phyloP scores from a whole-genome alignment of 768 basidiomycete genomes.

The Aureoboletus auriporus region DNA sequence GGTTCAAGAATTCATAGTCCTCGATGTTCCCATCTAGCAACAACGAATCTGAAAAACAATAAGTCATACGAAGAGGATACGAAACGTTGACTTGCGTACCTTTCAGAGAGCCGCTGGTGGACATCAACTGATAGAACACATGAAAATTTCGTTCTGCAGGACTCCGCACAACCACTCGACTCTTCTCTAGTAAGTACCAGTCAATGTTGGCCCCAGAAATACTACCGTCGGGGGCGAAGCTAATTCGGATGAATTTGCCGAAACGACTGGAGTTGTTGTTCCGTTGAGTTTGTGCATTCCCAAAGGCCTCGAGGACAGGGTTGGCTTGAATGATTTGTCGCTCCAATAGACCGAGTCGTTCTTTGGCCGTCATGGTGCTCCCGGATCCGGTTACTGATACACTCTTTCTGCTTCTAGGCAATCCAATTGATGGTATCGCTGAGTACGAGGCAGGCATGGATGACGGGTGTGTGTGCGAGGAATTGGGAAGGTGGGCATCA shows the following conservation, averaged over 20 bases:
- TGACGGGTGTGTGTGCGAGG: conserved; percentile 65
- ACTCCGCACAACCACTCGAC: conserved; percentile 83
- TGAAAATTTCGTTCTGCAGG: conserved; percentile 93
- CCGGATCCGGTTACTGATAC: conserved; percentile 42
- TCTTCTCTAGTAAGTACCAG: conserved; percentile 99
- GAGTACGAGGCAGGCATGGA: conserved; percentile 54
- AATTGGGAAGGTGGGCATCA: conserved; percentile 55
- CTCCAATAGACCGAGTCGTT: conserved; percentile 83
- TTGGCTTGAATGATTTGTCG: conserved; percentile 97
- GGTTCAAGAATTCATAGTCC: conserved; percentile 89
- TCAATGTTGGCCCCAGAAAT: conserved; percentile 98
- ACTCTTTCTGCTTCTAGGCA: conserved; percentile 64
- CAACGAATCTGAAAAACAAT: conserved; percentile 51
- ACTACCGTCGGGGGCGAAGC: conserved; percentile 88
- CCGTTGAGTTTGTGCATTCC: conserved; percentile 96
- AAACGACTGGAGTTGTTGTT: conserved; percentile 99
- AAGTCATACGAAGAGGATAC: conserved; percentile 4
- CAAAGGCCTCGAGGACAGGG: conserved; percentile 95
- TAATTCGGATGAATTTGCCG: conserved; percentile 96
- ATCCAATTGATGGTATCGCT: conserved; percentile 59
- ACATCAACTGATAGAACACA: conserved; percentile 93
- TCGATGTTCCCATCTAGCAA: conserved; percentile 71
- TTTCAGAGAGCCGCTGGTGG: conserved; percentile 66
- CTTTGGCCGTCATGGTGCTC: conserved; percentile 54
- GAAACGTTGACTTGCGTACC: conserved; percentile 38